Evolutionary conservation across 225 moss, liverwort and hornwort species (phyloP).

Genomic region (Antitrichia curtipendula): DNA sequence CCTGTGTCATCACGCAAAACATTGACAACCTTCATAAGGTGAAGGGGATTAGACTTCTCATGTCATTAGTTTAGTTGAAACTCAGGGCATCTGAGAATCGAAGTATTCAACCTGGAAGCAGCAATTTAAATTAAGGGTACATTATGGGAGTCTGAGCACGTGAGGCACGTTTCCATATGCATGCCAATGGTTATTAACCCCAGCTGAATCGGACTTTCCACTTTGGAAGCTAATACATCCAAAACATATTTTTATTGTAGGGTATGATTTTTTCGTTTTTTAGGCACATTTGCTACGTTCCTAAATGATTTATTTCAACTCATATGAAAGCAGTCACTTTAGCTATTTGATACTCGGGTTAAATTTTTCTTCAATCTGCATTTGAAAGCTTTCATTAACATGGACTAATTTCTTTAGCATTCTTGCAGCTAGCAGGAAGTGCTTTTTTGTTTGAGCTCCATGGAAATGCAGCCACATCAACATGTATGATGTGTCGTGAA

Average conservation of each 20-base stretch:
- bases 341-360: background rate
- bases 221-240: background rate
- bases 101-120: background rate
- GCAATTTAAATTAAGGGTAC: background rate
- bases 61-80: background rate
- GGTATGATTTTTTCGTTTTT: background rate
- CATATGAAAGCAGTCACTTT: background rate
- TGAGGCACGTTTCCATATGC: background rate
- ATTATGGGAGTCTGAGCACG: background rate
- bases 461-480: slow-evolving; percentile 24
- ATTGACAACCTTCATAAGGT: slow-evolving; percentile 35
- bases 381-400: background rate
- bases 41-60: background rate
- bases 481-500: slow-evolving; percentile 27
- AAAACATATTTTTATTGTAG: background rate
- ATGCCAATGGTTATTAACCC: background rate
- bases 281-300: background rate
- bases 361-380: background rate
- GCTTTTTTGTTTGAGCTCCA: slow-evolving; percentile 23
- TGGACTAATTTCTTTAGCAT: background rate
- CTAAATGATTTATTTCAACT: background rate
- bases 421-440: slow-evolving; percentile 27
- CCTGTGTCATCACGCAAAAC: slow-evolving; percentile 38
- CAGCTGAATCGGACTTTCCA: background rate
- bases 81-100: background rate